A percentile compares a stretch with the other conserved stretches of the same genome.
phyloP scores from a whole-genome alignment of 495 filamentous ascomycete genomes.

The Penicillium bovifimosum region DNA sequence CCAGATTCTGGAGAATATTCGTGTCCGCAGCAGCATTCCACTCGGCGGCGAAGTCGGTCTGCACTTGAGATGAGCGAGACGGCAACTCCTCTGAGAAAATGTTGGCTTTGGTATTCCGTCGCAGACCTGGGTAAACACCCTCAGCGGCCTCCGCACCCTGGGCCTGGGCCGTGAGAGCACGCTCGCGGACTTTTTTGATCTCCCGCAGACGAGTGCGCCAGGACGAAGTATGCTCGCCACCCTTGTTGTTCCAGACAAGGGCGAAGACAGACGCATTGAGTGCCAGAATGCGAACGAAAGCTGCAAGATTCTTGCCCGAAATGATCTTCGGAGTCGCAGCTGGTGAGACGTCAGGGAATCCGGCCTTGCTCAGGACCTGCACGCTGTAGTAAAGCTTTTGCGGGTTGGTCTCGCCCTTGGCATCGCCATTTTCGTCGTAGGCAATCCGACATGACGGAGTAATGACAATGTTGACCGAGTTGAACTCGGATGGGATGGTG shows the following conservation, averaged over 20 bases:
- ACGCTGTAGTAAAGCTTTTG: slow-evolving; percentile 71
- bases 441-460: slow-evolving; percentile 67
- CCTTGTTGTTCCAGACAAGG: slow-evolving; percentile 78
- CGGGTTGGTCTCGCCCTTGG: slow-evolving; percentile 22
- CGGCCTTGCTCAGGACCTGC: slow-evolving; percentile 73
- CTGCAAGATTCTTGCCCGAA: slow-evolving; percentile 67
- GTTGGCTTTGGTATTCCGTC: slow-evolving; percentile 44
- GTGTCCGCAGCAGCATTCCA: slow-evolving; percentile 40
- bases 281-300: slow-evolving; percentile 86
- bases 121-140: slow-evolving; percentile 36
- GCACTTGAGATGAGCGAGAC: slow-evolving; percentile 19
- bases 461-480: slow-evolving; percentile 93
- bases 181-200: slow-evolving; percentile 75
- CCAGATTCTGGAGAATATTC: slow-evolving; percentile 38
- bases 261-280: slow-evolving; percentile 92
- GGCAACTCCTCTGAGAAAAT: slow-evolving; percentile 42
- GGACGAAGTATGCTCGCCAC: slow-evolving; percentile 79
- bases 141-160: slow-evolving; percentile 31
- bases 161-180: slow-evolving; percentile 30
- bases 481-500: slow-evolving; percentile 89
- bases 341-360: slow-evolving; percentile 85
- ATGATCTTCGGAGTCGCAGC: slow-evolving; percentile 83
- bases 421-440: slow-evolving; percentile 20
- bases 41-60: slow-evolving; percentile 33
- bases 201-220: slow-evolving; percentile 84